Evolutionary conservation across 2,329 filamentous ascomycete species (phyloP).

Genomic region (Venturia nashicola): DNA sequence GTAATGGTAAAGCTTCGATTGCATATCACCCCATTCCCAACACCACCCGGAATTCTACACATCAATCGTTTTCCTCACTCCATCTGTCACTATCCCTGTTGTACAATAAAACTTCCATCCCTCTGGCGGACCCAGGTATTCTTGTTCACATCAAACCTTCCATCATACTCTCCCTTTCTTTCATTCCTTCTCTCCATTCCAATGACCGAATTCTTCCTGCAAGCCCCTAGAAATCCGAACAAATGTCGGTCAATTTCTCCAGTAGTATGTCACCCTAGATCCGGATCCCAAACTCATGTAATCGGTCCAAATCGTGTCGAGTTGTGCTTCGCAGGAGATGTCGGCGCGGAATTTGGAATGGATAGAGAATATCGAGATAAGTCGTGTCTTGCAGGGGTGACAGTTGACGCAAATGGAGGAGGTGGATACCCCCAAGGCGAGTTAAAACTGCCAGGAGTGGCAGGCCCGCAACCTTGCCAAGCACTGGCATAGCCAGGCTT

Average conservation of each 20-base stretch:
- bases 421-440: background rate
- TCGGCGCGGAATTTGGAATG: background rate
- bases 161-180: no score
- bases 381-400: background rate
- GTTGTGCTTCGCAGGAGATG: background rate
- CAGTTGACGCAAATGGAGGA: background rate
- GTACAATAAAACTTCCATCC: no score
- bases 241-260: background rate
- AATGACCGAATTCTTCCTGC: no score
- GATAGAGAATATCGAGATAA: background rate
- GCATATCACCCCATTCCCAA: background rate
- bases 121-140: no score
- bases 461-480: background rate
- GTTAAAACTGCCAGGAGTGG: background rate
- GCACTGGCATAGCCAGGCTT: background rate
- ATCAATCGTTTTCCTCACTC: background rate
- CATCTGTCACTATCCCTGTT: no score
- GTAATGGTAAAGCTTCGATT: background rate
- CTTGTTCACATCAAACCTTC: no score
- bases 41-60: background rate
- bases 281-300: background rate
- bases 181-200: no score
- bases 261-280: background rate
- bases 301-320: background rate
- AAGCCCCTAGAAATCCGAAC: background rate